Base-by-base conservation (phyloP, 495 filamentous ascomycete species). In the Talaromyces trachyspermus region DNA sequence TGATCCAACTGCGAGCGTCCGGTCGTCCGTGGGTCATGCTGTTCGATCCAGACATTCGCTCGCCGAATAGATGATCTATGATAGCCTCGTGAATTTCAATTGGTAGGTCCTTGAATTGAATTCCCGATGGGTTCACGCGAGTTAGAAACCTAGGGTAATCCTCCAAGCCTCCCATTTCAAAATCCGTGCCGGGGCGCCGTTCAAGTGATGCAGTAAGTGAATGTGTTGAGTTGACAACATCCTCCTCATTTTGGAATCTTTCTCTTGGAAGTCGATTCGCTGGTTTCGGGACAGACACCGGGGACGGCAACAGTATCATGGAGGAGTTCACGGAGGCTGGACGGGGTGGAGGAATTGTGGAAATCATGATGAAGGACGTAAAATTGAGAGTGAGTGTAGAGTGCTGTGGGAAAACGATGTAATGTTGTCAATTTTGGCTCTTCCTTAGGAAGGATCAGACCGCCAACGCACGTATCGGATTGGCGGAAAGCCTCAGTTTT, bases 81-180 rank as follows among this genome's bases (percentile, higher is more conserved):
- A 88, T 81, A 32, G 71, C 75, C 51, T 86, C 83, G 56, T 85
- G 80, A 40, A 88, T 85, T 59, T 88, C 84, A 43, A 75, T 69
- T 14, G 84, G 84, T 8, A 88, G 68, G 46, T 78, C 64, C 43
- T 70, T 66, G 43, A 85, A 66, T 9, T 48, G 57, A 11, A 57
- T 37, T 14, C 48, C 49, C 32, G 53, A 52, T 37, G 49, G 53
- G 44, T 27, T 33, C 20, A 48, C 17, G 11, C 19, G 51, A 15
- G 18, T 22, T 24, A 40, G 43, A 7, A 49, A 40, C 27, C 43
- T 54, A 19, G 44, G 23, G 29, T 35, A 12, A 18, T 14, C 20
- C 18, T 46, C 44, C 10, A 24, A 35, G 18, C 58, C 59, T 36
- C 57, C 54, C 59, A 62, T 62, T 40, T 64, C 59, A 35, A 55